These are phyloP conservation scores for Rubia tinctorum DNA, from an alignment of 305 asterid species.

Conservation along the genomic window DNA sequence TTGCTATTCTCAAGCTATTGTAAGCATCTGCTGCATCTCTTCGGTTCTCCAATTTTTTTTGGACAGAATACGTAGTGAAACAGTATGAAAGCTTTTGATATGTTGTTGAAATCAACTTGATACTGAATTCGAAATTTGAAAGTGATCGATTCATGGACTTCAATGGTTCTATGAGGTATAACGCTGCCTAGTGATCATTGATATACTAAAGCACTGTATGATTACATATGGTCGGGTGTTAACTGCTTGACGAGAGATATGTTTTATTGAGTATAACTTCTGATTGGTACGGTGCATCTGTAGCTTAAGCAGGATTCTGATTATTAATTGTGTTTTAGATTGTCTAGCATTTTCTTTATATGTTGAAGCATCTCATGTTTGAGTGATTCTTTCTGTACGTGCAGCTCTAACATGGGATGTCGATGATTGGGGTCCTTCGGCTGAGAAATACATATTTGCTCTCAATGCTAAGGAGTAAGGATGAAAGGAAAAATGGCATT, in stretches of 20 bases:
- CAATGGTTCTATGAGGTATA: not conserved
- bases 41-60: not conserved
- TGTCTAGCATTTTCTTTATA: not conserved
- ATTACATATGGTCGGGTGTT: not conserved
- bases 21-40: too few species aligned
- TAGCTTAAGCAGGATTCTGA: not conserved
- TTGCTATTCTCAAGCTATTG: not conserved
- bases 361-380: not conserved
- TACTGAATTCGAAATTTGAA: not conserved
- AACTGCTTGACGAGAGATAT: too few species aligned
- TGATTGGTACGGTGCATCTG: not conserved
- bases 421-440: constrained; percentile 84
- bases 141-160: not conserved
- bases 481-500: constrained; percentile 89
- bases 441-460: constrained; percentile 63
- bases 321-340: not conserved
- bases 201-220: not conserved
- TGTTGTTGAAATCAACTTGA: not conserved
- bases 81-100: not conserved
- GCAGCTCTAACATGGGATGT: constrained; percentile 86
- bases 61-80: not conserved
- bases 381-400: constrained; percentile 20
- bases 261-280: not conserved
- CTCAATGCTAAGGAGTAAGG: constrained; percentile 49
- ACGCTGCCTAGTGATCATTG: not conserved